Evolutionary conservation across 2,329 filamentous ascomycete species (phyloP).

Genomic region (Zelopaecilomyces penicillatus): DNA sequence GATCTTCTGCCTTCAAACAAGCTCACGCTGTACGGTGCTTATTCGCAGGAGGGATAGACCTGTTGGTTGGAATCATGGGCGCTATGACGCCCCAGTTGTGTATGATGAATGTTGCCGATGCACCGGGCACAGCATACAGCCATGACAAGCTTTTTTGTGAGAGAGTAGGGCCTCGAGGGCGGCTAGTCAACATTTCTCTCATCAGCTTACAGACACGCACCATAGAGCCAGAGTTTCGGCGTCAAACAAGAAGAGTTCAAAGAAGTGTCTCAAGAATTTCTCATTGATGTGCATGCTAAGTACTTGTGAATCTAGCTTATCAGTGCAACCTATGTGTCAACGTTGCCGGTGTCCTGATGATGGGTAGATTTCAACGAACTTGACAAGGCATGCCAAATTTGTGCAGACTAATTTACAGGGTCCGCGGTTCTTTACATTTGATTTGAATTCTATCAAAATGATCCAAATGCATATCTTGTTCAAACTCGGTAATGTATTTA

Average conservation of each 20-base stretch:
- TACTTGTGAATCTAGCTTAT: too few relatives aligned
- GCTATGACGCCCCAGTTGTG: constrained; percentile 17
- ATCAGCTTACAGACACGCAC: background rate
- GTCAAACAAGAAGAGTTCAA: background rate
- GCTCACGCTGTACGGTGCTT: constrained; percentile 14
- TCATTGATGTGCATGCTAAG: too few relatives aligned
- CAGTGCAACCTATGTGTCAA: too few relatives aligned
- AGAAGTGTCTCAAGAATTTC: background rate
- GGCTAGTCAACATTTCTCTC: background rate
- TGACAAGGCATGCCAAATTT: too few relatives aligned
- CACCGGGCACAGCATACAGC: constrained; percentile 11
- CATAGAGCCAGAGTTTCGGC: background rate
- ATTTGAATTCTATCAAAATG: too few relatives aligned
- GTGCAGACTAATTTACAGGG: too few relatives aligned
- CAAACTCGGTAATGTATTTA: too few relatives aligned
- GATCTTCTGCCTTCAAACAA: constrained; percentile 11
- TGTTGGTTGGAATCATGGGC: constrained; percentile 10
- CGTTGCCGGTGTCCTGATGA: too few relatives aligned
- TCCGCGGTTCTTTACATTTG: too few relatives aligned
- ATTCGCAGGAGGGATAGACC: constrained; percentile 13
- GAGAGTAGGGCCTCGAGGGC: background rate
- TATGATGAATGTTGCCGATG: constrained; percentile 18
- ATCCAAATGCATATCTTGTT: too few relatives aligned
- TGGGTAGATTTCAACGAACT: too few relatives aligned
- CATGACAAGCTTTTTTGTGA: constrained; percentile 9